A percentile compares a stretch with the other conserved stretches of the same genome.
Conservation (phyloP, 2,329 filamentous ascomycete species). For the Cercospora brassicicola region DNA sequence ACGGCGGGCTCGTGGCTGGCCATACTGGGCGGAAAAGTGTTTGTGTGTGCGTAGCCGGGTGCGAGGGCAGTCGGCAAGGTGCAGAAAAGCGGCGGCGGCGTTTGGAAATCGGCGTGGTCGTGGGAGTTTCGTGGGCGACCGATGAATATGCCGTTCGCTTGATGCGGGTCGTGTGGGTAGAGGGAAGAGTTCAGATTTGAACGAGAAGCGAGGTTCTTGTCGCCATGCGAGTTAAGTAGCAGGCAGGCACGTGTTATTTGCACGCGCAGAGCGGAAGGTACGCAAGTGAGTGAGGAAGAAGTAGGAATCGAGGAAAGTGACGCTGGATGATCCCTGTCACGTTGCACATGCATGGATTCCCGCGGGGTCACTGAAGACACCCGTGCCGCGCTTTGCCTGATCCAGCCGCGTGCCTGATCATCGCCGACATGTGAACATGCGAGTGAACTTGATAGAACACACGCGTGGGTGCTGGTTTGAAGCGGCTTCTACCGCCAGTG, state of each 20-base stretch:
- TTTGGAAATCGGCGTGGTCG: neutral
- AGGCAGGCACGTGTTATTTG: neutral
- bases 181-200: neutral
- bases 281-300: neutral
- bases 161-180: neutral
- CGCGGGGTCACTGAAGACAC: neutral
- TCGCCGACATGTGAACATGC: neutral
- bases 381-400: neutral
- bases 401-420: neutral
- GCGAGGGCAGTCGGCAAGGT: neutral
- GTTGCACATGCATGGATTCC: neutral
- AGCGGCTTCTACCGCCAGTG: neutral
- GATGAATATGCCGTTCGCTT: neutral
- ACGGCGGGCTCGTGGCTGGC: conserved; percentile 25
- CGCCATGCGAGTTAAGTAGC: neutral
- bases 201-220: neutral
- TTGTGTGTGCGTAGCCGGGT: neutral
- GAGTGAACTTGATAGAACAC: neutral
- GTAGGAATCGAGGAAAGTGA: neutral
- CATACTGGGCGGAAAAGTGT: conserved; percentile 15
- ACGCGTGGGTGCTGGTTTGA: neutral
- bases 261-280: neutral
- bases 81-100: conserved; percentile 1
- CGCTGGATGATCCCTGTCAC: neutral
- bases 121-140: neutral